Evolutionary conservation across 352 stramenopile species (phyloP), one percentile per base, ranked within the genome.

Genomic region (Thraustochytrium striatum): DNA sequence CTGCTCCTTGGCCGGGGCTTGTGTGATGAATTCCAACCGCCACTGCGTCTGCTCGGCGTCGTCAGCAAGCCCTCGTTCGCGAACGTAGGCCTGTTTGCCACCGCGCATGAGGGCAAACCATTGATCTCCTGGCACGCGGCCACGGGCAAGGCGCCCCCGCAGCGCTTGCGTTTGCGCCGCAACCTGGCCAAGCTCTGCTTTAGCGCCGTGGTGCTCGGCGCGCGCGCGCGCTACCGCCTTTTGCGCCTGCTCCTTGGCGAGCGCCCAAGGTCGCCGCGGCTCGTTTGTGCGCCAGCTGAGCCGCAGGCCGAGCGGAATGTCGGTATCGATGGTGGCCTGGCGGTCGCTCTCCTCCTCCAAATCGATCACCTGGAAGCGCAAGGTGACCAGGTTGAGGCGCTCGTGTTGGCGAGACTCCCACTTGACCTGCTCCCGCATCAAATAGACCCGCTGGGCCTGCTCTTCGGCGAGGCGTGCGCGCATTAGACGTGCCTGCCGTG

Each of bases 321-420:
- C 16, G 59, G 41, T 13, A 70, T 52, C 33, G n/a, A n/a, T n/a
- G n/a, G n/a, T n/a, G n/a, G 0, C 38, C 9, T 70, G 3, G 5
- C 21, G 21, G 16, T 70, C 59, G 41, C 2, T n/a, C 3, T 5
- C 33, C 44, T 35, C 21, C 13, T 16, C 53, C 25, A 70, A 19
- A 21, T 41, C 32, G 11, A 32, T 32, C 19, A 75, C 2, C 13
- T 32, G 19, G 0, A 75, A 36, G 0, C 65, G 32, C 16, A 75
- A 75, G 25, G 65, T 75, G 16, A 75, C 39, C n/a, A 75, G 47
- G 35, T 75, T 75, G 21, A 44, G 19, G n/a, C 65, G 44, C 25
- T 75, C 65, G 30, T 58, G 44, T n/a, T 21, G 41, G 0, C 41
- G 35, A 3, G 39, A 39, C 30, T 75, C 65, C 65, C 65, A 75